A percentile compares a stretch with the other conserved stretches of the same genome.
These are phyloP conservation scores for Monascus ruber DNA, from an alignment of 2,329 filamentous ascomycete genomes.

Conservation along the genomic window DNA sequence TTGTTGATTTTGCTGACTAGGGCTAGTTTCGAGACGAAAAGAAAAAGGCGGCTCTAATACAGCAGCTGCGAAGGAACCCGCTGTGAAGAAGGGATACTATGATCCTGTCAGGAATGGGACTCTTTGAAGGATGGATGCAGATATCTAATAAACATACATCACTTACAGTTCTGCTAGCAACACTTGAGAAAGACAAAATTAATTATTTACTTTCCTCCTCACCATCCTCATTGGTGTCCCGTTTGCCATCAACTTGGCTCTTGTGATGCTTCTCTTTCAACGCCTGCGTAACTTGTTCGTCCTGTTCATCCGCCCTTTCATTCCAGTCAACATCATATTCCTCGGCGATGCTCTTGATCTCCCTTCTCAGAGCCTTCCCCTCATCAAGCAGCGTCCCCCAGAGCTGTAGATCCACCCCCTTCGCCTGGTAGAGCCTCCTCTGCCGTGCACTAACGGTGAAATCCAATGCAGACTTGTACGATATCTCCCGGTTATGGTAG, in stretches of 20 bases:
- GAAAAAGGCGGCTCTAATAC: not conserved
- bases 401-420: conserved; percentile 61
- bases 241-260: conserved; percentile 13
- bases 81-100: conserved; percentile 27
- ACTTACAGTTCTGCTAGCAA: no score
- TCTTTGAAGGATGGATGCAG: conserved; percentile 4
- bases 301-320: conserved; percentile 60
- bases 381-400: conserved; percentile 76
- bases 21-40: not conserved
- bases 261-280: conserved; percentile 38
- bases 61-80: conserved; percentile 3
- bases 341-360: conserved; percentile 68
- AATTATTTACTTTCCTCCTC: conserved; percentile 17
- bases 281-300: conserved; percentile 46
- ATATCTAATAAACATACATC: conserved; percentile 1
- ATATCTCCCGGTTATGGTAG: conserved; percentile 81
- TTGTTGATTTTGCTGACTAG: no score
- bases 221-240: conserved; percentile 19
- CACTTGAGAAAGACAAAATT: no score
- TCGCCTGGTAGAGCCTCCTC: conserved; percentile 59
- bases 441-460: conserved; percentile 73
- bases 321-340: conserved; percentile 92
- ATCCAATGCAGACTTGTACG: conserved; percentile 76
- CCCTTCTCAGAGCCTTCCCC: conserved; percentile 61
- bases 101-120: conserved; percentile 31